Conservation (phyloP, 306 rosid species). For the Calophaca sinica region DNA sequence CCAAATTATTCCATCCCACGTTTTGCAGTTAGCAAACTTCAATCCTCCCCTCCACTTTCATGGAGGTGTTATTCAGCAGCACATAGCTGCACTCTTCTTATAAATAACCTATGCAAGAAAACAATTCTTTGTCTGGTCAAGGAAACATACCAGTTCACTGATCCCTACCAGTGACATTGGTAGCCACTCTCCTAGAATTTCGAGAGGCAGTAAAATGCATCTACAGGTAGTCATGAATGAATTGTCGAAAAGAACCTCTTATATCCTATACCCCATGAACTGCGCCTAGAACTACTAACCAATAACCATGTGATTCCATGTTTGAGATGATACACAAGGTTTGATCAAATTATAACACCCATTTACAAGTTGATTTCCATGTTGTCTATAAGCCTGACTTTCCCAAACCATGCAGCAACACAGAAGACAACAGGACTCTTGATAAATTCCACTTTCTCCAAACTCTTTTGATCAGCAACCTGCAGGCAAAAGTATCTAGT, state of each 20-base stretch:
- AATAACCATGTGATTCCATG: not conserved
- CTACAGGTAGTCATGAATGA: not conserved
- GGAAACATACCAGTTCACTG: slow-evolving; percentile 23
- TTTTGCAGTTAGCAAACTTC: slow-evolving; percentile 25
- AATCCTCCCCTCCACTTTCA: not conserved
- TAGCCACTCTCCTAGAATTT: slow-evolving; percentile 11
- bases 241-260: not conserved
- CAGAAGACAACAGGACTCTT: slow-evolving; percentile 78
- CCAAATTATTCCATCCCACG: slow-evolving; percentile 27
- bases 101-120: not conserved
- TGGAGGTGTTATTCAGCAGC: slow-evolving; percentile 29
- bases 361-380: slow-evolving; percentile 68
- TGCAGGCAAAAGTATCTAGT: slow-evolving; percentile 45
- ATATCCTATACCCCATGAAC: not conserved
- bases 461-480: slow-evolving; percentile 79
- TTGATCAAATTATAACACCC: slow-evolving; percentile 16
- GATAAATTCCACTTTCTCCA: slow-evolving; percentile 68
- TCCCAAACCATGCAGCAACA: slow-evolving; percentile 90
- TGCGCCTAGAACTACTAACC: not conserved
- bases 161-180: not conserved
- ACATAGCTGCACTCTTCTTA: not conserved
- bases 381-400: slow-evolving; percentile 82
- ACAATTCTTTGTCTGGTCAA: not conserved
- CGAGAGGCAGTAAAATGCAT: slow-evolving; percentile 5
- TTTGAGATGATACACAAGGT: slow-evolving; percentile 21